Conservation (phyloP, 2,329 filamentous ascomycete species). For the Neurospora crassa region DNA sequence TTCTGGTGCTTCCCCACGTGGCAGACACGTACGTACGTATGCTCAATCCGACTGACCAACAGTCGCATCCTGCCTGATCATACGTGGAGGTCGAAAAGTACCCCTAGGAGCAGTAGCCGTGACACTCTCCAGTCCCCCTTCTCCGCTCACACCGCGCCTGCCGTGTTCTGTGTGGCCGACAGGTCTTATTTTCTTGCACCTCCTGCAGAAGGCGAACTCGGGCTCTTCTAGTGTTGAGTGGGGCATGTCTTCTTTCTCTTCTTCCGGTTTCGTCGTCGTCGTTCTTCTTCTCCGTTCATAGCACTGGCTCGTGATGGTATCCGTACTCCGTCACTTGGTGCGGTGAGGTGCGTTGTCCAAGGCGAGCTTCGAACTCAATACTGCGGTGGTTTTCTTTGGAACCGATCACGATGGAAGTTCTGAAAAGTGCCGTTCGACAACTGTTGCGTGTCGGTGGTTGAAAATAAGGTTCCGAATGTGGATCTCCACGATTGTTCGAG, state of each 20-base stretch:
- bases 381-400: neutral
- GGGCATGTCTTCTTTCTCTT: neutral
- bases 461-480: neutral
- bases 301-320: neutral
- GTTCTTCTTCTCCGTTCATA: neutral
- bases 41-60: neutral
- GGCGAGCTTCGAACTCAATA: neutral
- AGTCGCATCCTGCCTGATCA: neutral
- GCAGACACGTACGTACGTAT: neutral
- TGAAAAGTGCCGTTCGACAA: neutral
- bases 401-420: neutral
- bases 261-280: neutral
- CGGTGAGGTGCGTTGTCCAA: neutral
- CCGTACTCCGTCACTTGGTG: neutral
- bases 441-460: too few relatives aligned
- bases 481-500: neutral
- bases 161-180: neutral
- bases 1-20: neutral
- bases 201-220: neutral
- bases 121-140: neutral
- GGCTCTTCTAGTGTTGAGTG: neutral
- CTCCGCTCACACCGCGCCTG: neutral
- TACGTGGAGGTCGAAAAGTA: neutral
- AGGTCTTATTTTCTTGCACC: neutral
- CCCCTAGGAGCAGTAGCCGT: neutral